Base-by-base conservation (phyloP, 1,139 yeast genomes). In the Sugiyamaella sp. region DNA sequence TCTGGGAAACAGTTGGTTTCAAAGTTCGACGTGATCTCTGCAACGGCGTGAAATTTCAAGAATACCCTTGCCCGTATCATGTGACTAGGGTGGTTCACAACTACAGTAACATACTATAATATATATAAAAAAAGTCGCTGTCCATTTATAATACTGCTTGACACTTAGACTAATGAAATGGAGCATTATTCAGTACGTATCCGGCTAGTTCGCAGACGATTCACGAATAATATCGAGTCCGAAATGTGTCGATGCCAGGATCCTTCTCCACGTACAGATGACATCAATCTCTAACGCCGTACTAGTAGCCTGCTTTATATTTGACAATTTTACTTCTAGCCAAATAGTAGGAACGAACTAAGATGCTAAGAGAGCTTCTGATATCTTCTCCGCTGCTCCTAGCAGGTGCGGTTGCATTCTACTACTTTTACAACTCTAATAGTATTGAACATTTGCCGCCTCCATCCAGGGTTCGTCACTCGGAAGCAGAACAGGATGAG, bases 301-400 rank as follows among this genome's bases (percentile, higher is more conserved):
- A 16, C 46, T 6, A 24, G 29, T 6, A 24, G 5, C 10, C 29
- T 24, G 29, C 5, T 24, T 24, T 24, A 5, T 24, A 5, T 24
- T 6, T 6, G 29, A 5, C 10, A 10, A 5, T 24, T 24, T 5
- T 6, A 24, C 9, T 24, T 24, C 29, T 24, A 6, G 10, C 5
- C 9, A 24, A 24, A 24, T 10, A 24, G 5, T 24, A 24, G 29
- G 10, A 10, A 10, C 29, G 9, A 29, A 12, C 35, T 3, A 40
- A 16, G 19, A 45, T 56, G 54, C 20, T 56, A 22, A 44, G 53
- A 27, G 59, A 56, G 25, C 40, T 56, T 16, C 33, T 56, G n/a
- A 38, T 47, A 17, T 43, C 49, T 14, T 48, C 56, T 12, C 59
- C 59, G 4, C 16, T 56, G 14, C 17, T 48, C 1, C 8, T 48